Evolutionary conservation across 306 rosid species (phyloP).

Genomic region (Senna tora): DNA sequence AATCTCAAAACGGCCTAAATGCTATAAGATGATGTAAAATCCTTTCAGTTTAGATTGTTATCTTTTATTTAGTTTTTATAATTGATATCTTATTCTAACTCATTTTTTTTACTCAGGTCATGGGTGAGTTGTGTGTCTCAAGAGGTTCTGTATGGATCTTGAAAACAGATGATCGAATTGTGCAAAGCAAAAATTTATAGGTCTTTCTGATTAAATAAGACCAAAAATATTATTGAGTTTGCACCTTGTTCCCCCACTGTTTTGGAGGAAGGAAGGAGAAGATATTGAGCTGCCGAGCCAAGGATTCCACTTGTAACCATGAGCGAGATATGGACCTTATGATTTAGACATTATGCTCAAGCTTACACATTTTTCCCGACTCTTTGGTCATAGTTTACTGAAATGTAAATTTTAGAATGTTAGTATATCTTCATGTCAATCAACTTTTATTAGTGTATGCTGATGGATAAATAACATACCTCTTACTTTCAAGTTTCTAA

Average conservation of each 20-base stretch:
- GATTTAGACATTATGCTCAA: background rate
- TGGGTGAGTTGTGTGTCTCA: slow-evolving; percentile 71
- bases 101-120: slow-evolving; percentile 56
- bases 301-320: background rate
- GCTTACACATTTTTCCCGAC: background rate
- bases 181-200: slow-evolving; percentile 38
- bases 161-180: slow-evolving; percentile 63
- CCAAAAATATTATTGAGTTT: background rate
- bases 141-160: slow-evolving; percentile 72
- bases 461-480: no score
- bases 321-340: background rate
- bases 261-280: background rate
- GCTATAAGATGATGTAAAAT: background rate
- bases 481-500: no score
- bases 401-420: background rate
- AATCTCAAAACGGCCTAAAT: background rate
- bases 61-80: slow-evolving; percentile 9
- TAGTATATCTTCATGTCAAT: background rate
- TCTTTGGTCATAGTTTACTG: background rate
- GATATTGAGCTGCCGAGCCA: background rate
- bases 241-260: background rate
- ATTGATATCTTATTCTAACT: background rate
- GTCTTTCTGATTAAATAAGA: slow-evolving; percentile 14
- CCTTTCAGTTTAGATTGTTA: slow-evolving; percentile 8
- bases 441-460: no score